A percentile compares a stretch with the other conserved stretches of the same genome.
Evolutionary conservation across 2,329 filamentous ascomycete species (phyloP).

Genomic region (Fusarium decemcellulare): DNA sequence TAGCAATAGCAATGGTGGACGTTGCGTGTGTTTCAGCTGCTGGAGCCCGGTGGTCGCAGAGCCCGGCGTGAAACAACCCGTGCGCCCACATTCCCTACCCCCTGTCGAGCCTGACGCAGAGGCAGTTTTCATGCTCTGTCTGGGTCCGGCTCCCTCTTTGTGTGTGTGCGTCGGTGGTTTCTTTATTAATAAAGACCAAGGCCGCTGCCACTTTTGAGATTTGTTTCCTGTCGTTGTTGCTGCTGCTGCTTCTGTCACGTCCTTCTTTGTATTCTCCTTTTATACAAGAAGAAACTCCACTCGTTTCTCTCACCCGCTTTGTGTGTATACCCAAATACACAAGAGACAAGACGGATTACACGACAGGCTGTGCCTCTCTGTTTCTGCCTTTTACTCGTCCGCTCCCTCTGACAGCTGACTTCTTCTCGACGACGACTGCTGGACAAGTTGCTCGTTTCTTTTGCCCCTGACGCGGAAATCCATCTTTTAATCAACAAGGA

Average conservation of each 20-base stretch:
- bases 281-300: conserved; percentile 16
- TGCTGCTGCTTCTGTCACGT: neutral
- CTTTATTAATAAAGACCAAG: conserved; percentile 27
- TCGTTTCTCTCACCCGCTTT: conserved; percentile 26
- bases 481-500: neutral
- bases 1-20: conserved; percentile 8
- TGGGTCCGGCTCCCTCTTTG: neutral
- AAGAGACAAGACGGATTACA: conserved; percentile 23
- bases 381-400: conserved; percentile 20
- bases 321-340: conserved; percentile 10
- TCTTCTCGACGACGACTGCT: conserved; percentile 34
- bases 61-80: conserved; percentile 43
- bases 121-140: conserved; percentile 21
- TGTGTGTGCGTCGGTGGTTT: too few species aligned
- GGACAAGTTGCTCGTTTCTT: conserved; percentile 40
- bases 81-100: conserved; percentile 38
- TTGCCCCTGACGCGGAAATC: neutral
- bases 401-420: conserved; percentile 28
- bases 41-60: conserved; percentile 31
- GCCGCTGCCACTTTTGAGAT: conserved; percentile 1
- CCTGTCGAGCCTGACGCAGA: conserved; percentile 37
- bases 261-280: conserved; percentile 15
- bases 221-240: conserved; percentile 15
- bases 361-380: conserved; percentile 44
- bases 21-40: conserved; percentile 42